Evolutionary conservation across 768 basidiomycete species (phyloP).

Genomic region (Lactifluus hygrophoroides): DNA sequence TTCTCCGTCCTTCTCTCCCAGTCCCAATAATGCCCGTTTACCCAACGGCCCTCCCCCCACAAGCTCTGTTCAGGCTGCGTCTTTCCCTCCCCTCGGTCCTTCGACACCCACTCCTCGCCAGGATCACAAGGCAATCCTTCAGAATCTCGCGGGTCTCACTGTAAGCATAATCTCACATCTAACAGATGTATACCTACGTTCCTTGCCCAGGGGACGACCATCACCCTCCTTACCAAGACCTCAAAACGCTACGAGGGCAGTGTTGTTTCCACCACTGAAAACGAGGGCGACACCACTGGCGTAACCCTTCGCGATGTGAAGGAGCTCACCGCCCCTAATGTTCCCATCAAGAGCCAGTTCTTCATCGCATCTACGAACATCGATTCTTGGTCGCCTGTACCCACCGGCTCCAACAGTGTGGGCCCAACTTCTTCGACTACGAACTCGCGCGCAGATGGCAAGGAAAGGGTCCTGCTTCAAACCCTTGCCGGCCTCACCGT

Average conservation of each 20-base stretch:
- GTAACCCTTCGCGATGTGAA: slow-evolving; percentile 72
- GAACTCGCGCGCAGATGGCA: slow-evolving; percentile 32
- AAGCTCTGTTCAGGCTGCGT: slow-evolving; percentile 20
- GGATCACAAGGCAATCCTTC: slow-evolving; percentile 42
- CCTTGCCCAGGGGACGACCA: slow-evolving; percentile 52
- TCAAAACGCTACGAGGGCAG: slow-evolving; percentile 66
- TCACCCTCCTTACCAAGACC: slow-evolving; percentile 65
- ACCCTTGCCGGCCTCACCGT: slow-evolving; percentile 65
- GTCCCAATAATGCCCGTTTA: slow-evolving; percentile 32
- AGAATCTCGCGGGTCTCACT: slow-evolving; percentile 50
- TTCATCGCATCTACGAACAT: slow-evolving; percentile 70
- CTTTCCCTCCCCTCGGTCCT: slow-evolving; percentile 35
- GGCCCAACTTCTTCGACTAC: slow-evolving; percentile 21
- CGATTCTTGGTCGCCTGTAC: slow-evolving; percentile 43
- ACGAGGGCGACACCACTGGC: slow-evolving; percentile 64
- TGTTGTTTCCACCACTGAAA: slow-evolving; percentile 43
- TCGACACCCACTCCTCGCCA: slow-evolving; percentile 28
- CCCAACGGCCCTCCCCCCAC: slow-evolving; percentile 34
- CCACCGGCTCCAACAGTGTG: slow-evolving; percentile 36
- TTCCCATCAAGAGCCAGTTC: slow-evolving; percentile 56
- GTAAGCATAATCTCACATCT: slow-evolving; percentile 32
- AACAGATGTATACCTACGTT: background rate
- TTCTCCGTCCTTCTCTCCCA: slow-evolving; percentile 63
- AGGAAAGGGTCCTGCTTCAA: slow-evolving; percentile 55
- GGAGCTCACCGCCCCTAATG: slow-evolving; percentile 56